Base-by-base conservation (phyloP, 768 basidiomycete genomes). In the Rhodotorula diobovata region DNA sequence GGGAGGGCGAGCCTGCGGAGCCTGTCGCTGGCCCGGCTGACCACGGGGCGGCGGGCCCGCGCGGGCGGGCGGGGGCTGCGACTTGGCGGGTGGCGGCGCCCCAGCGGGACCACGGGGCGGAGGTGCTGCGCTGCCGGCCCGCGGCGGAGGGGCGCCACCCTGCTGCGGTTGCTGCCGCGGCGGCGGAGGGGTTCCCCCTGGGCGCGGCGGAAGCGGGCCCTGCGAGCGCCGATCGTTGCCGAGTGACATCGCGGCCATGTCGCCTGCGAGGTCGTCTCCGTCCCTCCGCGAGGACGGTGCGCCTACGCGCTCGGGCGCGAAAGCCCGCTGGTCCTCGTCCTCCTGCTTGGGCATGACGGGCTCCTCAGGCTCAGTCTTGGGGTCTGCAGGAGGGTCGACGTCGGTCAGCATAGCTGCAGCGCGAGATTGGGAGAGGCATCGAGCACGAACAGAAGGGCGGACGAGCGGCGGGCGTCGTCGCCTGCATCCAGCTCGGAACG, bases 401-500 rank as follows among this genome's bases (percentile, higher is more conserved):
- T 32, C 1, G 1, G 53, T 54, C 32, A 54, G 53, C 11, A 8
- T 10, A 2, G 4, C 14, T 14, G n/a, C 28, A 30, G 28, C 14
- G 28, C 11, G 21, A 28, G 51, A n/a, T 30, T 6, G 30, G 11
- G 7, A 20, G 53, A 51, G n/a, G n/a, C n/a, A n/a, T n/a, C n/a
- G n/a, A 41, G 14, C 30, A 46, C 41, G 51, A 18, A 55, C 32
- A 54, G 28, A 30, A 39, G 3, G 30, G 46, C 61, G 55, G 7
- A 59, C 57, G 35, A 8, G 70, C 43, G 2, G 25, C 56, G 25
- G 66, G 30, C 30, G 65, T n/a, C 2, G 60, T 60, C 15, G 56
- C 57, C 58, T 71, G 70, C 70, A 71, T 71, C 70, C 70, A 71
- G 34, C 66, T 67, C 48, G 70, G 70, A 16, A 71, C 65, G 34